A percentile compares a stretch with the other conserved stretches of the same genome.
Conservation (phyloP, 176 grass and related monocot genomes). For the Saccharum spontaneum region DNA sequence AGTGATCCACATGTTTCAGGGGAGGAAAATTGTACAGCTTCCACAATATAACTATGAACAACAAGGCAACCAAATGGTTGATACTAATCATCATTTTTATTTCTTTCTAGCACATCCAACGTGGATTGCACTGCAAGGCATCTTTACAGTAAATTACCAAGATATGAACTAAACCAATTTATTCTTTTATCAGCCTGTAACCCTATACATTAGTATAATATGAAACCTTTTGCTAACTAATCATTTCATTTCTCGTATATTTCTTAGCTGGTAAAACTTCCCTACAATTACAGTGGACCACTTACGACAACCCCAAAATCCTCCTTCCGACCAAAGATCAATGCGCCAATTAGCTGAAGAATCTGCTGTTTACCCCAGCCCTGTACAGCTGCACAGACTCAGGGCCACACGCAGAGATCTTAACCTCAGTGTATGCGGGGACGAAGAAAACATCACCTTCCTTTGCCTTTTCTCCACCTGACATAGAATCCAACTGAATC, state of each 20-base stretch:
- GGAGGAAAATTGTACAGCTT: background rate
- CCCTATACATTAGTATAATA: slow-evolving; percentile 44
- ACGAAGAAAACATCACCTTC: slow-evolving; percentile 79
- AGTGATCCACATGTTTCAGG: background rate
- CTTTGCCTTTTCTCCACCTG: slow-evolving; percentile 38
- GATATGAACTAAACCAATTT: slow-evolving; percentile 20
- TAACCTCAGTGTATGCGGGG: slow-evolving; percentile 56
- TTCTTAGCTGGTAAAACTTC: slow-evolving; percentile 20
- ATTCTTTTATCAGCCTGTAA: slow-evolving; percentile 30
- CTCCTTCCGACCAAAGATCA: background rate
- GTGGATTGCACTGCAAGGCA: slow-evolving; percentile 8
- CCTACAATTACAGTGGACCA: background rate
- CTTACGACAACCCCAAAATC: background rate
- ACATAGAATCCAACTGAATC: slow-evolving; percentile 32
- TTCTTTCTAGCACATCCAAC: slow-evolving; percentile 5
- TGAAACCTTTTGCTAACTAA: slow-evolving; percentile 20
- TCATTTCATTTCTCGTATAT: slow-evolving; percentile 25
- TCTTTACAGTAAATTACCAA: slow-evolving; percentile 12
- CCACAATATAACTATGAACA: background rate
- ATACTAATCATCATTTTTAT: background rate
- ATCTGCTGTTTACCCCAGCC: slow-evolving; percentile 78
- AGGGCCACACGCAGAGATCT: slow-evolving; percentile 38
- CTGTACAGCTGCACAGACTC: slow-evolving; percentile 55
- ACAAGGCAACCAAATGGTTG: background rate
- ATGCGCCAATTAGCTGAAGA: slow-evolving; percentile 50